These are phyloP conservation scores for Apiotrichum domesticum DNA, from an alignment of 1,284 basidiomycete genomes.

Conservation along the genomic window DNA sequence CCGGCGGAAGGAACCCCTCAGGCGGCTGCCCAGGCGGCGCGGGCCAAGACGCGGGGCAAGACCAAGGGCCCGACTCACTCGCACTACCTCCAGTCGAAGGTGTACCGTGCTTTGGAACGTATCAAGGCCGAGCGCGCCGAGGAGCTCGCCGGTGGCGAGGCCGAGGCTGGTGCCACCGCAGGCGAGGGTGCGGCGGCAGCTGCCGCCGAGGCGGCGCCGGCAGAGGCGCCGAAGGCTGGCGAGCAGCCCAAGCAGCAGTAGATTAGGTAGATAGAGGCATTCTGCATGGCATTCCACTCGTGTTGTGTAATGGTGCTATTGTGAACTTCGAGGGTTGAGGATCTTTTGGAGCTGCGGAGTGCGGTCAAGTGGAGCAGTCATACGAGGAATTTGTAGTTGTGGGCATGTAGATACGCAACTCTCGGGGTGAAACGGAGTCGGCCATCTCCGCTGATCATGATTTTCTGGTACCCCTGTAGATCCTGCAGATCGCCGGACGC, in stretches of 20 bases:
- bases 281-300: constrained; percentile 6
- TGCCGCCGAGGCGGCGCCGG: constrained; percentile 6
- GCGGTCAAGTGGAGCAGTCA: too few species aligned
- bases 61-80: constrained; percentile 52
- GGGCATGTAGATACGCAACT: too few species aligned
- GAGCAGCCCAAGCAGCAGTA: background rate
- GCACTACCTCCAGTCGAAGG: constrained; percentile 94
- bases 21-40: constrained; percentile 48
- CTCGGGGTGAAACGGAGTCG: too few species aligned
- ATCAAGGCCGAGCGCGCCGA: constrained; percentile 52
- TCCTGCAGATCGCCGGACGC: too few species aligned
- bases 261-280: background rate
- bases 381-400: too few species aligned
- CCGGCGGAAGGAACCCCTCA: constrained; percentile 40
- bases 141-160: constrained; percentile 11
- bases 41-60: constrained; percentile 6
- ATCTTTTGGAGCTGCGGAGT: too few species aligned
- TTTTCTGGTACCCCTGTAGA: too few species aligned
- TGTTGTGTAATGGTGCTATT: too few species aligned
- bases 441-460: too few species aligned
- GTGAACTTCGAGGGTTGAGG: too few species aligned
- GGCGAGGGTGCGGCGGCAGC: constrained; percentile 15
- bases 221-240: constrained; percentile 1
- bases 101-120: constrained; percentile 86
- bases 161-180: constrained; percentile 17